Evolutionary conservation across 1,139 yeast species (phyloP), one percentile per base, ranked within the genome.

Genomic region (Candida sp.): DNA sequence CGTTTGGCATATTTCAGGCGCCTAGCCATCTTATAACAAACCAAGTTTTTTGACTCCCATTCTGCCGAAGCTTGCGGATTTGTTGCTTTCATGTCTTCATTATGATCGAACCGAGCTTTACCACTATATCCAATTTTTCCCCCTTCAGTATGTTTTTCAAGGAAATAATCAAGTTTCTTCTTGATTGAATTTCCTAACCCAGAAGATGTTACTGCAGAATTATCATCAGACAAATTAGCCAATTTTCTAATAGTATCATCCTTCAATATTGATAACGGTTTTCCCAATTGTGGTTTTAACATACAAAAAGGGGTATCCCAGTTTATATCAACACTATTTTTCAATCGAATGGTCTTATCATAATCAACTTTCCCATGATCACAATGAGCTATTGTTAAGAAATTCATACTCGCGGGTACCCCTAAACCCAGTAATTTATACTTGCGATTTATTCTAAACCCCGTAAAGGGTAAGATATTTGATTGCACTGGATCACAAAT

Each of bases 11-110:
- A 85, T 53, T 79, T 76, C 54, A 78, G 77, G 29, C 84, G 64
- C 47, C 93, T 67, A 1, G 89, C 87, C 49, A 84, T 62, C 48
- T 84, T 81, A 54, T 73, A 84, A 49, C 89, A 83, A 12, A 63
- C 67, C 32, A 76, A 55, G 42, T 68, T 66, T 12, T 63, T 52
- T 1, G 65, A 49, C 45, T 66, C 70, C 64, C 66, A 60, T 36
- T 55, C 57, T 33, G 64, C 42, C 0, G 68, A 54, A 5, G 63
- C 52, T 12, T 56, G 63, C 1, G 64, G 56, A 35, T 56, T 54
- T 0, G 64, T 49, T 0, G 46, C 37, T 35, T 49, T 45, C 4
- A 59, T 51, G 43, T 64, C 70, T 27, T 53, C 41, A 6, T 54
- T 41, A 40, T 60, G 63, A 4, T 51, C 40, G 5, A 45, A 33